Conservation (phyloP, 78 protist species). For the Guillardia theta region DNA sequence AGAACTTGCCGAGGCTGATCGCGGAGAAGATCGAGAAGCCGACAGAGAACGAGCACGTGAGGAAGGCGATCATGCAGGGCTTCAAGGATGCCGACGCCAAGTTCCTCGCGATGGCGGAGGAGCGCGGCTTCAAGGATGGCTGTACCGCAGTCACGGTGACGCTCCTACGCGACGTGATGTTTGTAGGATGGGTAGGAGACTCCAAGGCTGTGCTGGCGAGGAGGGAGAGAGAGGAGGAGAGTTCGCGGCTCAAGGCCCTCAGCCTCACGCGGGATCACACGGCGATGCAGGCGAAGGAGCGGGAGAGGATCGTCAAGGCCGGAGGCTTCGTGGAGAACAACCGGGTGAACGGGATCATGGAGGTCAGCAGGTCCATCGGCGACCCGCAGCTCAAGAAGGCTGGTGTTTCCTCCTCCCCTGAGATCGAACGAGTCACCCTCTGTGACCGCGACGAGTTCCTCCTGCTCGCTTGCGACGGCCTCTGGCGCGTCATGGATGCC, state of each 20-base stretch:
- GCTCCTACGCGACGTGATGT: not conserved
- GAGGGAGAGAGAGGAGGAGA: not conserved
- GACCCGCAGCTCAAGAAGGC: conserved; percentile 11
- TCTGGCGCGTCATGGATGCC: not conserved
- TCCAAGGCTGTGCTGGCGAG: not conserved
- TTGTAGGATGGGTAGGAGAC: conserved; percentile 32
- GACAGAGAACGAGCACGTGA: not conserved
- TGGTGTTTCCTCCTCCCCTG: not conserved
- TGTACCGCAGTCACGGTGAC: conserved; percentile 5
- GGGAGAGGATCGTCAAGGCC: not conserved
- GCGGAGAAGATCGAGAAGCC: not conserved
- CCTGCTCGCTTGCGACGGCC: conserved; percentile 15
- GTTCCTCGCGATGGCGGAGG: not conserved
- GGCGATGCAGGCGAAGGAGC: not conserved
- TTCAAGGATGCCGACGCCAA: conserved; percentile 13
- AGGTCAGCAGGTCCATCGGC: not conserved
- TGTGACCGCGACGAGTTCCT: conserved; percentile 29
- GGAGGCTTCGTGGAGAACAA: conserved; percentile 25
- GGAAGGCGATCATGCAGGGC: not conserved
- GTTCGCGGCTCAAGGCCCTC: not conserved
- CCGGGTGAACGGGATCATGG: not conserved
- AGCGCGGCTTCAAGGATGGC: not conserved
- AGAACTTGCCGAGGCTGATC: not conserved
- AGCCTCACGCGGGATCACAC: conserved; percentile 10
- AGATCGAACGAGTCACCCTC: conserved; percentile 38